Conservation (phyloP, 441 rosid genomes). For the Populus trichocarpa region DNA sequence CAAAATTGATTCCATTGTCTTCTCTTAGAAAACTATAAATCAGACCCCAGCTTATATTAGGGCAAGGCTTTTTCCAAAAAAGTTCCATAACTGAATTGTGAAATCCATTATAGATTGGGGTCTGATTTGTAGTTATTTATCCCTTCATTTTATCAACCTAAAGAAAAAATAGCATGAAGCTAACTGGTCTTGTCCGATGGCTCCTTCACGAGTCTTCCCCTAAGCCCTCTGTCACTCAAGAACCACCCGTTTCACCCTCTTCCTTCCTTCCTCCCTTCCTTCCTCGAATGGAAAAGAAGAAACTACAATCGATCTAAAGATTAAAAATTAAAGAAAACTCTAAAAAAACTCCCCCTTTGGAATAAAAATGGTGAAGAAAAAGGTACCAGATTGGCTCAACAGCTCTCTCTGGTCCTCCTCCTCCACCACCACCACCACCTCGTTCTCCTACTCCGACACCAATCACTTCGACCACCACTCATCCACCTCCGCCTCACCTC, state of each 20-base stretch:
- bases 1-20: too few relatives aligned
- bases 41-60: neutral
- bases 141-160: neutral
- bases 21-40: too few relatives aligned
- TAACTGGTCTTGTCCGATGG: neutral
- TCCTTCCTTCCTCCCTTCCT: neutral
- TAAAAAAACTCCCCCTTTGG: neutral
- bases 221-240: neutral
- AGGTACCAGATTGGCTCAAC: slow-evolving; percentile 96
- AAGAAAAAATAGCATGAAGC: neutral
- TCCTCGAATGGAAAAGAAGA: neutral
- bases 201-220: neutral
- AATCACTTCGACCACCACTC: slow-evolving; percentile 22
- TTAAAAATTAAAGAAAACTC: neutral
- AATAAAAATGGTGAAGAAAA: slow-evolving; percentile 64
- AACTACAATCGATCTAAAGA: neutral
- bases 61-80: neutral
- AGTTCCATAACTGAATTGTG: neutral
- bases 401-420: slow-evolving; percentile 76
- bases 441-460: neutral
- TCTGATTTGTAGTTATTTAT: neutral
- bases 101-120: neutral
- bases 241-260: neutral
- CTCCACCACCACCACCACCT: slow-evolving; percentile 12
- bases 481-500: slow-evolving; percentile 17